These are phyloP conservation scores for Sarocladium strictum DNA, from an alignment of 2,329 filamentous ascomycete species.

Conservation along the genomic window DNA sequence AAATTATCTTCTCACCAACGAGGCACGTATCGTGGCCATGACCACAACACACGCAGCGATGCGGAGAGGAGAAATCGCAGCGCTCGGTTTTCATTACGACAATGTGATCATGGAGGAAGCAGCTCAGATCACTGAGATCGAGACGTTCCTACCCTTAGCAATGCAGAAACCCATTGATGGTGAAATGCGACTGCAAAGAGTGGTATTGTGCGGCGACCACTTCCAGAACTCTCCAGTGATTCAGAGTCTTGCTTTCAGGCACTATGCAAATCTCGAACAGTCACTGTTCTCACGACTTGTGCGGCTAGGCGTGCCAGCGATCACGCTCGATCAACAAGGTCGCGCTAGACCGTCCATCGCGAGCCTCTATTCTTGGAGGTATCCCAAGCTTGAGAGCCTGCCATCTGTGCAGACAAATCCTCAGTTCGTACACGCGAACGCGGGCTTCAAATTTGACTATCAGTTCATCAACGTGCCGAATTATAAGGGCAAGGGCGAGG, in stretches of 20 bases:
- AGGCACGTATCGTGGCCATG: slow-evolving; percentile 98
- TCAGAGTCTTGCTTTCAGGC: slow-evolving; percentile 87
- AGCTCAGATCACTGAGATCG: slow-evolving; percentile 94
- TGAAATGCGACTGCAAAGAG: slow-evolving; percentile 71
- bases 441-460: slow-evolving; percentile 89
- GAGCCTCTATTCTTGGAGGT: slow-evolving; percentile 89
- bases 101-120: slow-evolving; percentile 99
- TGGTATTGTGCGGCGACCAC: slow-evolving; percentile 92
- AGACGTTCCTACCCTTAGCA: slow-evolving; percentile 93
- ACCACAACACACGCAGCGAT: slow-evolving; percentile 97
- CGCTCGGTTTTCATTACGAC: slow-evolving; percentile 93
- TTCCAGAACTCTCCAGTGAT: slow-evolving; percentile 95
- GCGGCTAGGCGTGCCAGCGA: slow-evolving; percentile 83
- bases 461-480: slow-evolving; percentile 95
- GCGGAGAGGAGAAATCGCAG: slow-evolving; percentile 81
- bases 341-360: slow-evolving; percentile 84
- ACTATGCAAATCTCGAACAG: slow-evolving; percentile 94
- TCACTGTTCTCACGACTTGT: slow-evolving; percentile 89
- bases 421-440: slow-evolving; percentile 78
- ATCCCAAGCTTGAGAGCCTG: slow-evolving; percentile 72
- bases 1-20: slow-evolving; percentile 90
- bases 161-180: slow-evolving; percentile 75
- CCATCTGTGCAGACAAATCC: slow-evolving; percentile 61
- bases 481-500: slow-evolving; percentile 85
- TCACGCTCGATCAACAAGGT: slow-evolving; percentile 88